Evolutionary conservation across 768 basidiomycete genomes (phyloP).

Genomic region (Trametes punicea): DNA sequence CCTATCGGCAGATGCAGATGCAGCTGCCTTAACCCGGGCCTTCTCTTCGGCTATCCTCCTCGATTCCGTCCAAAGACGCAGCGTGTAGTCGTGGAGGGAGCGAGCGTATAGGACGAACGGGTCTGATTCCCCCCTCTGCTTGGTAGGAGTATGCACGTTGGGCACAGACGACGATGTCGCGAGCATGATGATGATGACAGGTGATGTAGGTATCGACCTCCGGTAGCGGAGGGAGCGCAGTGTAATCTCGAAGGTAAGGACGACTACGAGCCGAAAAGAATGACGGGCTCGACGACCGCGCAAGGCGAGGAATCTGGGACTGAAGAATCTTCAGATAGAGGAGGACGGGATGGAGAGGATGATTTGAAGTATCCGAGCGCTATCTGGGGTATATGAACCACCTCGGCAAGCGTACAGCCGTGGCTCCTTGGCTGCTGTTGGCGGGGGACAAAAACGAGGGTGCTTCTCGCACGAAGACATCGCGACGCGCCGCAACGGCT

Average conservation of each 20-base stretch:
- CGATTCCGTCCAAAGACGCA: slow-evolving; percentile 65
- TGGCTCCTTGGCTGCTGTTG: slow-evolving; percentile 10
- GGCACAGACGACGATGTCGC: slow-evolving; percentile 5
- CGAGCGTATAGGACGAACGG: slow-evolving; percentile 54
- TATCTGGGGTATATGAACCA: slow-evolving; percentile 5
- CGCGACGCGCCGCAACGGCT: slow-evolving; percentile 19
- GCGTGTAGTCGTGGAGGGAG: slow-evolving; percentile 64
- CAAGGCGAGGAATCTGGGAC: neutral
- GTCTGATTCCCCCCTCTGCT: slow-evolving; percentile 18
- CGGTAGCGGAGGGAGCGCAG: neutral
- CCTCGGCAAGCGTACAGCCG: slow-evolving; percentile 12
- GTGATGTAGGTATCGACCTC: neutral
- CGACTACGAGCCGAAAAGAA: neutral
- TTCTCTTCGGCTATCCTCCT: slow-evolving; percentile 54
- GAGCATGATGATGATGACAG: slow-evolving; percentile 13
- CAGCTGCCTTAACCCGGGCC: slow-evolving; percentile 21
- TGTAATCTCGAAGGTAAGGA: neutral
- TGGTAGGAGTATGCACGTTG: neutral
- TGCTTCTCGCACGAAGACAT: slow-evolving; percentile 20
- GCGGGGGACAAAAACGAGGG: slow-evolving; percentile 19
- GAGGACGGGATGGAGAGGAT: slow-evolving; percentile 5
- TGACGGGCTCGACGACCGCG: neutral
- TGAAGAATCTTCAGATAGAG: neutral
- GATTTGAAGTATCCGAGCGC: slow-evolving; percentile 9
- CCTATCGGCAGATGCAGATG: slow-evolving; percentile 6